A percentile compares a stretch with the other conserved stretches of the same genome.
phyloP scores from a whole-genome alignment of 2,329 filamentous ascomycete species.

The Tympanopsis confertula region DNA sequence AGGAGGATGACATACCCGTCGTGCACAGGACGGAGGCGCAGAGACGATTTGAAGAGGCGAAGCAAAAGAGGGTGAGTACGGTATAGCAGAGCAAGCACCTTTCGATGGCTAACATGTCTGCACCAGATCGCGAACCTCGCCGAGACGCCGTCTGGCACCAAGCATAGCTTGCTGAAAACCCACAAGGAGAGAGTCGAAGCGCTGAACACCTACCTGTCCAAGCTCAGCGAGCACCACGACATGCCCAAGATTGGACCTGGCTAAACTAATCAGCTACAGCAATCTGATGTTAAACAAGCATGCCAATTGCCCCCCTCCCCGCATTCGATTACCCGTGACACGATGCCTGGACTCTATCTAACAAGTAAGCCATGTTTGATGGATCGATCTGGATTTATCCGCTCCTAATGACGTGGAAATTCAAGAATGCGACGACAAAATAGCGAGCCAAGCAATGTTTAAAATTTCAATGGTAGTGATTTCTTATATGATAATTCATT shows the following conservation, averaged over 20 bases:
- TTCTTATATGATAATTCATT: no score
- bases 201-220: slow-evolving; percentile 55
- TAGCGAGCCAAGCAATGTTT: no score
- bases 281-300: slow-evolving; percentile 2
- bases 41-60: slow-evolving; percentile 3
- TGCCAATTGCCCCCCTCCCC: background rate
- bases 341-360: slow-evolving; percentile 1
- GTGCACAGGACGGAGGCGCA: slow-evolving; percentile 7
- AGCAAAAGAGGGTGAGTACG: slow-evolving; percentile 1
- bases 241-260: slow-evolving; percentile 48
- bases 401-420: no score
- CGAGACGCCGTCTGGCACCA: slow-evolving; percentile 43
- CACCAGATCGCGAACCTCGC: slow-evolving; percentile 67
- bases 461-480: no score
- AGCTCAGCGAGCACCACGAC: slow-evolving; percentile 59
- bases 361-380: no score
- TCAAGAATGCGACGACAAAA: no score
- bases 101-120: background rate
- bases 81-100: background rate
- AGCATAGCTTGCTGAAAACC: slow-evolving; percentile 51
- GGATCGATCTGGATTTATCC: no score
- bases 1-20: slow-evolving; percentile 14
- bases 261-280: slow-evolving; percentile 17
- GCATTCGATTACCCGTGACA: background rate
- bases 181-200: slow-evolving; percentile 62